Evolutionary conservation across 192 early-diverging fungal species (phyloP), one percentile per base, ranked within the genome.

Genomic region (Dispira simplex): DNA sequence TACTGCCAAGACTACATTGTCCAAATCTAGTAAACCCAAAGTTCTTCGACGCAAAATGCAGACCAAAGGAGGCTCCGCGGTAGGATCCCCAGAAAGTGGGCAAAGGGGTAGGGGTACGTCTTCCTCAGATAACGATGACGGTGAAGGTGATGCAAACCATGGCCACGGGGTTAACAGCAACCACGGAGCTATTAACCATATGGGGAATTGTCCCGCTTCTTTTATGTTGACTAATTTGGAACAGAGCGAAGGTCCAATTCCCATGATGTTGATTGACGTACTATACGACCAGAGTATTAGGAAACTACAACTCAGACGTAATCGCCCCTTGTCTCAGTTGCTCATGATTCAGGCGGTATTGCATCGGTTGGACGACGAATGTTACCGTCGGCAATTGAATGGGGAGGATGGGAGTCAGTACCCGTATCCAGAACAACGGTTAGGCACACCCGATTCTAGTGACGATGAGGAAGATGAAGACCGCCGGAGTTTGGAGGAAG

Each of bases 261-360:
- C 55, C n/a, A 14, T 57, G 25, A 27, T 57, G 21, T 20, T 26
- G 13, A 57, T 57, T 3, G 55, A 57, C 55, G 25, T 57, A 20
- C 27, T 57, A 3, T 57, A 57, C 55, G 55, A 57, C 55, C 55
- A 57, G 55, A 57, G 55, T 27, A 20, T 57, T 20, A 20, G 55
- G 3, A 57, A 57, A 10, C 25, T 57, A 20, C 55, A 57, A 27
- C n/a, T 57, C 4, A 3, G 27, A 27, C 55, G 55, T 20, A 14
- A 14, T 27, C 55, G 55, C 55, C 55, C 55, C 25, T 27, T 57
- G 21, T 16, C 55, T 13, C 55, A 57, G 55, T 10, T 57, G 55
- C 55, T 57, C 3, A 57, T 57, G 55, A 57, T 57, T 26, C 55
- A 57, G 25, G 14, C 55, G 14, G 14, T 57, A 20, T 20, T 57